Base-by-base conservation (phyloP, 495 filamentous ascomycete species). In the Xylaria longipes region DNA sequence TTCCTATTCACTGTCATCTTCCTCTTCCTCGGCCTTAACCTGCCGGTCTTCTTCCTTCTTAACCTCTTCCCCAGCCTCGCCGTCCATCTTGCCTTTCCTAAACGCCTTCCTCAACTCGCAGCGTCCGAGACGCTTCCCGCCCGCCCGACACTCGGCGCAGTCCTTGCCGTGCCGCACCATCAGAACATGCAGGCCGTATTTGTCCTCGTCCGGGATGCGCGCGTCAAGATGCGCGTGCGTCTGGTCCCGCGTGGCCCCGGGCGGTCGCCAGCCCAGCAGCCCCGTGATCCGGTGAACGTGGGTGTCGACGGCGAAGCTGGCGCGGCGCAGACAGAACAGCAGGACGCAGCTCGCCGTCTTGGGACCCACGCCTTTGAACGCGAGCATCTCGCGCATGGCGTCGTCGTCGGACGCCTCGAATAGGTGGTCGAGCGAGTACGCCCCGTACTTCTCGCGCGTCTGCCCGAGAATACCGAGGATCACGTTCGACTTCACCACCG, bases 331-430 rank as follows among this genome's bases (percentile, higher is more conserved):
- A 75, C 91, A 93, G 81, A 95, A 95, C 6, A 95, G 83, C 25
- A 91, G 73, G 27, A 94, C 92, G 75, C 95, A 98, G 35, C 91
- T 90, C 17, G 94, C 94, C 0, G 95, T 97, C 82, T 97, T 98
- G 66, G 91, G 89, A 0, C 94, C 95, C 56, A 98, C 93, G 31
- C 95, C 95, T 5, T 89, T 88, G 71, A 91, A 95, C 58, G 88
- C 88, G 68, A 90, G 86, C 20, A 98, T 83, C 71, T 91, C 88
- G 12, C 83, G 80, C 87, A 97, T 92, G 9, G 88, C 93, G 35
- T 90, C 86, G 31, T 91, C 86, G n/a, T 86, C 89, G 7, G 79
- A 75, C 43, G 92, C 83, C 3, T 79, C 76, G n/a, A 93, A 90
- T 3, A 97, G 79, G 76, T 95, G 90, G 69, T 97, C 92, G 9